A percentile compares a stretch with the other conserved stretches of the same genome.
These are phyloP conservation scores for Solanum aculeatissimum DNA, from an alignment of 305 asterid genomes.

Conservation along the genomic window DNA sequence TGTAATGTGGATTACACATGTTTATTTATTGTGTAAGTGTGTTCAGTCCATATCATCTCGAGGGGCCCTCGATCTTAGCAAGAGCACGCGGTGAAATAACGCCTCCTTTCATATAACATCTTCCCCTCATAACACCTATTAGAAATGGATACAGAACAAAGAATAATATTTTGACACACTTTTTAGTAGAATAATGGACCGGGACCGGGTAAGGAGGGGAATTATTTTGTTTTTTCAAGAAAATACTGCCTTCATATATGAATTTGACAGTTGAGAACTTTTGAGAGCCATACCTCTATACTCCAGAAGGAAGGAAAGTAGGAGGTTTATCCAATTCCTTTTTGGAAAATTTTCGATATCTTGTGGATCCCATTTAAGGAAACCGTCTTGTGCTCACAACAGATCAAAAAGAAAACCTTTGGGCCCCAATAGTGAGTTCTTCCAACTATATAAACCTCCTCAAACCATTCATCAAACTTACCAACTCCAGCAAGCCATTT, in stretches of 20 bases:
- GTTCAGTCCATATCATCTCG: background rate
- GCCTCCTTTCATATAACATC: background rate
- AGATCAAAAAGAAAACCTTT: background rate
- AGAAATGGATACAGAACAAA: conserved; percentile 38
- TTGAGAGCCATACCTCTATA: background rate
- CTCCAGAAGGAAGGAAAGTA: background rate
- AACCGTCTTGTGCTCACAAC: conserved; percentile 1
- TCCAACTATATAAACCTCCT: conserved; percentile 26
- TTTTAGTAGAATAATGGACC: conserved; percentile 31
- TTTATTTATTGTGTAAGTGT: background rate
- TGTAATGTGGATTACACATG: background rate
- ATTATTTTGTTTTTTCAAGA: conserved; percentile 3
- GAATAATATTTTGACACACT: conserved; percentile 19
- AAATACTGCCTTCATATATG: background rate
- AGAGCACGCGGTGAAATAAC: background rate
- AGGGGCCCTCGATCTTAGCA: background rate
- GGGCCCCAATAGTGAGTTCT: conserved; percentile 29
- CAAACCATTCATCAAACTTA: conserved; percentile 21
- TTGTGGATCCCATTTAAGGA: conserved; percentile 27
- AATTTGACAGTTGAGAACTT: background rate
- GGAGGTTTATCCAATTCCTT: background rate
- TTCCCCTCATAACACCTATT: conserved; percentile 10
- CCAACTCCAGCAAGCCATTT: conserved; percentile 5
- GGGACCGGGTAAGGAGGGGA: conserved; percentile 30
- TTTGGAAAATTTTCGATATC: conserved; percentile 12